Conservation (phyloP, 2,329 filamentous ascomycete genomes). For the Phialemonium atrogriseum region DNA sequence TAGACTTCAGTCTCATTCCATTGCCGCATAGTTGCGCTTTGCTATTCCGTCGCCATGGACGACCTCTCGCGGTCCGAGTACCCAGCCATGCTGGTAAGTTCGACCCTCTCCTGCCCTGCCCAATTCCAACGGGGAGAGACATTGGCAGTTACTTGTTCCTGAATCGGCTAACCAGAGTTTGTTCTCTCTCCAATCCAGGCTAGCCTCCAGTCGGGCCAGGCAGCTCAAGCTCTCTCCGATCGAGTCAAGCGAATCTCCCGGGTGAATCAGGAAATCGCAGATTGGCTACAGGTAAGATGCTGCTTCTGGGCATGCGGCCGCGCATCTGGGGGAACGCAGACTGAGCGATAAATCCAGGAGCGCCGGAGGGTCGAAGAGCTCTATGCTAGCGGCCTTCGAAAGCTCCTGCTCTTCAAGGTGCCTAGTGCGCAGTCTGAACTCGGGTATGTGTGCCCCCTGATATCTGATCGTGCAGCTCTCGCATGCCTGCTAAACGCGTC, state of each 20-base stretch:
- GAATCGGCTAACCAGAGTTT: neutral
- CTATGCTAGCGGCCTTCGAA: constrained; percentile 76
- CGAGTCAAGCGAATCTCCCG: constrained; percentile 80
- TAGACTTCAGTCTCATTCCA: no score
- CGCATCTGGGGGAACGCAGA: neutral
- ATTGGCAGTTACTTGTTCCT: neutral
- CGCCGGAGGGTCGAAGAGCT: constrained; percentile 84
- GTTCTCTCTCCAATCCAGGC: constrained; percentile 44
- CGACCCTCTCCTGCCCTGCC: constrained; percentile 2
- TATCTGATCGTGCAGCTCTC: constrained; percentile 2
- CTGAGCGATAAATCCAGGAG: constrained; percentile 51
- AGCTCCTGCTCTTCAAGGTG: constrained; percentile 65
- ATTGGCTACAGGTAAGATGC: constrained; percentile 79
- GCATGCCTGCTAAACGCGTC: constrained; percentile 2
- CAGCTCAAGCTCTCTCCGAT: constrained; percentile 74
- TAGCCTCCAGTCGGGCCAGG: constrained; percentile 71
- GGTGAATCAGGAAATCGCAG: constrained; percentile 84
- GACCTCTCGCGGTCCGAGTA: constrained; percentile 82
- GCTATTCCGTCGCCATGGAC: constrained; percentile 63
- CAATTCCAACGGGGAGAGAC: neutral
- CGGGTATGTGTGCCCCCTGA: constrained; percentile 53
- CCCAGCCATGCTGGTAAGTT: constrained; percentile 79
- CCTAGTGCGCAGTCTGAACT: constrained; percentile 73
- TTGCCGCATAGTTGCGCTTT: no score
- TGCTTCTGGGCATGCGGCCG: constrained; percentile 4